phyloP scores from a whole-genome alignment of 2,329 filamentous ascomycete species.

The Byssoonygena ceratinophila region DNA sequence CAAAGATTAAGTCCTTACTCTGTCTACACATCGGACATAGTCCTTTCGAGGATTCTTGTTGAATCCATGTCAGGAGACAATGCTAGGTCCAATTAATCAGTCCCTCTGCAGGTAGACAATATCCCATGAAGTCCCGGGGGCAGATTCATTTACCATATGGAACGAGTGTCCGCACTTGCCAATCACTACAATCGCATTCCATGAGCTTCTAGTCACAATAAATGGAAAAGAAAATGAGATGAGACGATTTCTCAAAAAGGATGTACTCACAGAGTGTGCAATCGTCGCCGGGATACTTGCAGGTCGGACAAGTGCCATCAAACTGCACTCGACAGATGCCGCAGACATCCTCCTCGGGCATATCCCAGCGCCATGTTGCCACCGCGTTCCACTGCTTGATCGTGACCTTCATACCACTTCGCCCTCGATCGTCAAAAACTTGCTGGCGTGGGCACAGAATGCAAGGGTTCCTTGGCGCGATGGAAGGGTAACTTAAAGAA shows the following conservation, averaged over 20 bases:
- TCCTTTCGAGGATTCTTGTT: constrained; percentile 83
- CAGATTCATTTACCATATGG: constrained; percentile 60
- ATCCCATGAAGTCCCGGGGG: background rate
- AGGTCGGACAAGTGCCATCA: constrained; percentile 93
- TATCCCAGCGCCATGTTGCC: constrained; percentile 95
- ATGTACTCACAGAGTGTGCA: constrained; percentile 67
- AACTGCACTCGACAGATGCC: constrained; percentile 98
- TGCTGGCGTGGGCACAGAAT: too few relatives aligned
- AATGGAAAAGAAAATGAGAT: background rate
- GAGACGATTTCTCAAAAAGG: background rate
- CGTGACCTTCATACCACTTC: constrained; percentile 88
- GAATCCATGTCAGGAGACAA: constrained; percentile 92
- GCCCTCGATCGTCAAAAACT: background rate
- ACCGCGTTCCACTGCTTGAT: constrained; percentile 90
- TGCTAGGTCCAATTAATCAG: constrained; percentile 49
- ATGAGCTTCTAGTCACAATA: background rate
- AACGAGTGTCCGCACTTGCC: constrained; percentile 97
- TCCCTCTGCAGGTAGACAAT: background rate
- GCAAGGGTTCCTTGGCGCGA: background rate
- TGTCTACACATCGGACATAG: constrained; percentile 98
- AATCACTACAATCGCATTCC: constrained; percentile 52
- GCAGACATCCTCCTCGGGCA: constrained; percentile 93
- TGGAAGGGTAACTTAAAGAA: constrained; percentile 1
- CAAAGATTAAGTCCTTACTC: constrained; percentile 48
- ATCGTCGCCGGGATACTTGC: constrained; percentile 95